A percentile compares a stretch with the other conserved stretches of the same genome.
Conservation (phyloP, 1,284 basidiomycete genomes). For the Apiotrichum porosum region DNA sequence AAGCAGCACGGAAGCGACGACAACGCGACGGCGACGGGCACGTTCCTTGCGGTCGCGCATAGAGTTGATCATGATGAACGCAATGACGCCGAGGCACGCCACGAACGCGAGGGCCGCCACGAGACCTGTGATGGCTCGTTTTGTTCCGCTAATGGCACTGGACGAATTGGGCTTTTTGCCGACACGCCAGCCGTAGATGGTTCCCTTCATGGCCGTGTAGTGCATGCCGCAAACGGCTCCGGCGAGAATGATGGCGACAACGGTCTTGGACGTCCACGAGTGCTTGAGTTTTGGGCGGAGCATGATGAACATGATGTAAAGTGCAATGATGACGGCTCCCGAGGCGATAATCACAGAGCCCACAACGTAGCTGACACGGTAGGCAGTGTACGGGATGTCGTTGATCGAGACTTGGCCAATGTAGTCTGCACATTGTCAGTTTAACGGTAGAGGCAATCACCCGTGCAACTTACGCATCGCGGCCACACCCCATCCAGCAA, state of each 20-base stretch:
- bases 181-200: slow-evolving; percentile 40
- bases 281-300: slow-evolving; percentile 52
- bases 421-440: slow-evolving; percentile 48
- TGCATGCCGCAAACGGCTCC: slow-evolving; percentile 49
- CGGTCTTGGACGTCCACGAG: slow-evolving; percentile 47
- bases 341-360: slow-evolving; percentile 50
- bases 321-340: slow-evolving; percentile 47
- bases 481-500: slow-evolving; percentile 50
- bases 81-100: slow-evolving; percentile 46
- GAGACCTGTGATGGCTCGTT: slow-evolving; percentile 47
- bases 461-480: slow-evolving; percentile 51
- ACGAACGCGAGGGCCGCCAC: slow-evolving; percentile 48
- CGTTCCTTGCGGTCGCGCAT: slow-evolving; percentile 40
- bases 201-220: slow-evolving; percentile 44
- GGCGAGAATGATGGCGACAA: slow-evolving; percentile 48
- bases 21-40: slow-evolving; percentile 47
- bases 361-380: slow-evolving; percentile 45
- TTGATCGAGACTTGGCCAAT: slow-evolving; percentile 51
- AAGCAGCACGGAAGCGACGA: slow-evolving; percentile 48
- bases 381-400: slow-evolving; percentile 48
- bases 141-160: slow-evolving; percentile 31
- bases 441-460: neutral
- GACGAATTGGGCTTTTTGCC: slow-evolving; percentile 19
- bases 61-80: slow-evolving; percentile 46
- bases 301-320: slow-evolving; percentile 53